Conservation (phyloP, 2,329 filamentous ascomycete genomes). For the Rutstroemia sydowiana region DNA sequence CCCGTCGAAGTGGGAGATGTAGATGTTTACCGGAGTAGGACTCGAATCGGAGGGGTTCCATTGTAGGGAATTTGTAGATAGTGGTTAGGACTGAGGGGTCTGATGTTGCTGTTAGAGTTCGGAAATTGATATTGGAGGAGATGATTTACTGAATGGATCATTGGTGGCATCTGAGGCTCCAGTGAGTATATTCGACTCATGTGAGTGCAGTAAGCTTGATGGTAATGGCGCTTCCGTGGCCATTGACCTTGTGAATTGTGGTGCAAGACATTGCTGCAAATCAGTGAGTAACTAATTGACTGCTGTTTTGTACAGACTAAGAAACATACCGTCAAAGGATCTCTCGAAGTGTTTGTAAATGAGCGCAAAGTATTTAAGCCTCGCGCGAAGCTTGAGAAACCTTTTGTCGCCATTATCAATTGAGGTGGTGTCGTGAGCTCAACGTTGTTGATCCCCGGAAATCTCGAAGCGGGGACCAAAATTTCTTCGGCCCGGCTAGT, state of each 20-base stretch:
- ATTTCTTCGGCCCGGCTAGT: constrained; percentile 22
- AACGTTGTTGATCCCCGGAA: constrained; percentile 13
- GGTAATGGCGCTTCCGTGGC: constrained; percentile 38
- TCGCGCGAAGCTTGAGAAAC: constrained; percentile 25
- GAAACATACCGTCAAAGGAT: constrained; percentile 33
- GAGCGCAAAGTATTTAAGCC: constrained; percentile 23
- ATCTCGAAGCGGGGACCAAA: constrained; percentile 17
- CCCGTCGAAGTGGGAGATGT: constrained; percentile 76
- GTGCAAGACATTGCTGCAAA: constrained; percentile 37
- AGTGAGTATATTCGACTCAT: constrained; percentile 11
- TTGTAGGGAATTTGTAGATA: constrained; percentile 80
- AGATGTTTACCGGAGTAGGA: constrained; percentile 78
- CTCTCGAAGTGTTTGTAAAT: constrained; percentile 26
- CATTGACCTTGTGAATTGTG: constrained; percentile 37
- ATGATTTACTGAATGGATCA: constrained; percentile 4
- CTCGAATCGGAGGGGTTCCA: constrained; percentile 75
- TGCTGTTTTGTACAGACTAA: neutral
- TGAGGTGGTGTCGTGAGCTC: constrained; percentile 10
- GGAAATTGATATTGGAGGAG: neutral
- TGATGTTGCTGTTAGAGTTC: constrained; percentile 21
- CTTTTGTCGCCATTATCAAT: constrained; percentile 29
- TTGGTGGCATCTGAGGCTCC: neutral
- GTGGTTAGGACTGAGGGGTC: constrained; percentile 69
- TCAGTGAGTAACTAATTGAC: constrained; percentile 17
- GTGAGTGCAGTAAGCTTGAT: constrained; percentile 16